A percentile compares a stretch with the other conserved stretches of the same genome.
These are phyloP conservation scores for Cinchona pubescens DNA, from an alignment of 257 asterid genomes.

Conservation along the genomic window DNA sequence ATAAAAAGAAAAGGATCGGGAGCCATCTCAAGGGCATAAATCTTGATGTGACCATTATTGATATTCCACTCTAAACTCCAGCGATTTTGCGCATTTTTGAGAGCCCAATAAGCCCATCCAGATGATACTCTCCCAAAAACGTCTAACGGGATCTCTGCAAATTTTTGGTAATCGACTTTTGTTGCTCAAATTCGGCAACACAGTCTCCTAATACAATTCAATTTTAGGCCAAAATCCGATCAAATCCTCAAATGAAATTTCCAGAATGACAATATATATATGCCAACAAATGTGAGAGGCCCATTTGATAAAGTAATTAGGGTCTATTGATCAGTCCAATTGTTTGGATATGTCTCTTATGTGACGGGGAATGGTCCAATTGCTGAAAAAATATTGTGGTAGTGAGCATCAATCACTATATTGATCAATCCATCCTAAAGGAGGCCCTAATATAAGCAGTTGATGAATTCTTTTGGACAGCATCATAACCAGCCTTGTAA, in stretches of 20 bases:
- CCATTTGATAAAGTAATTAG: constrained; percentile 45
- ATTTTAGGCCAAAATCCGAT: not conserved
- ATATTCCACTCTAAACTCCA: constrained; percentile 83
- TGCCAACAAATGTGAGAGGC: constrained; percentile 68
- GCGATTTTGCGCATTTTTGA: constrained; percentile 43
- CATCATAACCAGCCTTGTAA: constrained; percentile 49
- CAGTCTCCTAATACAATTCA: constrained; percentile 58
- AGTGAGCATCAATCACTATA: constrained; percentile 61
- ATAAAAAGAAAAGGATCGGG: not conserved
- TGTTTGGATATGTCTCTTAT: constrained; percentile 41
- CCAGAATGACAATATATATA: too few relatives aligned
- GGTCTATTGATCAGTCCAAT: constrained; percentile 34
- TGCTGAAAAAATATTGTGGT: constrained; percentile 49
- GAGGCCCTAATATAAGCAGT: constrained; percentile 48
- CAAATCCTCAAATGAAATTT: not conserved
- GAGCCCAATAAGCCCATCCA: constrained; percentile 83
- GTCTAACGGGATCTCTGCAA: constrained; percentile 49
- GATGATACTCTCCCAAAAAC: constrained; percentile 55
- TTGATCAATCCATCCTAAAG: constrained; percentile 40
- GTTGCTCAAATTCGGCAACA: constrained; percentile 72
- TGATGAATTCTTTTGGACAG: constrained; percentile 45
- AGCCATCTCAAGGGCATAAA: not conserved
- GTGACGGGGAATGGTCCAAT: constrained; percentile 42
- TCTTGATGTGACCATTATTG: constrained; percentile 53
- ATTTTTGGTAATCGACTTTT: constrained; percentile 52